These are phyloP conservation scores for Pleurotus platypus DNA, from an alignment of 768 basidiomycete genomes.

Conservation along the genomic window DNA sequence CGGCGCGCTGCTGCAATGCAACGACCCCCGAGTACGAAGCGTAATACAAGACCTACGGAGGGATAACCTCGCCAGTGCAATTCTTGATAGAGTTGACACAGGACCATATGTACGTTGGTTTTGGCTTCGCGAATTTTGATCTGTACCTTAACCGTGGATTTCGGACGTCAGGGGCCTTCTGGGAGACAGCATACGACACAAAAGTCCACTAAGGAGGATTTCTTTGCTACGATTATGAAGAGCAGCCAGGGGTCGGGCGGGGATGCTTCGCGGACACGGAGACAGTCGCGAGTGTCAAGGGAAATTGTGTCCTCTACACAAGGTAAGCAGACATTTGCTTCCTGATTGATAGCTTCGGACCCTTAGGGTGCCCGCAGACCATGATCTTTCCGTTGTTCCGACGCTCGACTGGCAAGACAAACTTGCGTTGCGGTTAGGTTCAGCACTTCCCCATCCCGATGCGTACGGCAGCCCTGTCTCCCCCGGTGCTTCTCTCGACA, in stretches of 20 bases:
- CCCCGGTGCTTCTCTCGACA: background rate
- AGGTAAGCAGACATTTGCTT: constrained; percentile 31
- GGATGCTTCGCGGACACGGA: constrained; percentile 58
- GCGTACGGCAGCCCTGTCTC: background rate
- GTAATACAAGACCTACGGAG: constrained; percentile 61
- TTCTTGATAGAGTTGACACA: constrained; percentile 70
- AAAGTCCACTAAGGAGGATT: constrained; percentile 71
- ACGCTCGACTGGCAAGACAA: constrained; percentile 80
- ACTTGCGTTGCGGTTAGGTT: constrained; percentile 52
- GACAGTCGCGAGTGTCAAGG: constrained; percentile 74
- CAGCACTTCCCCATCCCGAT: constrained; percentile 18
- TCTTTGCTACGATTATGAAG: constrained; percentile 69
- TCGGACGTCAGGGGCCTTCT: constrained; percentile 52
- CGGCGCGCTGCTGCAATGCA: constrained; percentile 73
- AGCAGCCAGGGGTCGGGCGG: constrained; percentile 47
- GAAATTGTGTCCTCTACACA: constrained; percentile 76
- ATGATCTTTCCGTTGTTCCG: constrained; percentile 57
- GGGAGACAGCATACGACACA: constrained; percentile 59
- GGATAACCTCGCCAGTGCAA: constrained; percentile 75
- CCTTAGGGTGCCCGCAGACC: constrained; percentile 35
- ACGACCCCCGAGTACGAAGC: constrained; percentile 59
- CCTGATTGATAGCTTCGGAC: background rate
- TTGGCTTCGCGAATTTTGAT: background rate
- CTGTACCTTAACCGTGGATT: constrained; percentile 6
- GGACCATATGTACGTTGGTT: constrained; percentile 67